Evolutionary conservation across 2,329 filamentous ascomycete genomes (phyloP), one percentile per base, ranked within the genome.

Genomic region (Colletotrichum chrysophilum): DNA sequence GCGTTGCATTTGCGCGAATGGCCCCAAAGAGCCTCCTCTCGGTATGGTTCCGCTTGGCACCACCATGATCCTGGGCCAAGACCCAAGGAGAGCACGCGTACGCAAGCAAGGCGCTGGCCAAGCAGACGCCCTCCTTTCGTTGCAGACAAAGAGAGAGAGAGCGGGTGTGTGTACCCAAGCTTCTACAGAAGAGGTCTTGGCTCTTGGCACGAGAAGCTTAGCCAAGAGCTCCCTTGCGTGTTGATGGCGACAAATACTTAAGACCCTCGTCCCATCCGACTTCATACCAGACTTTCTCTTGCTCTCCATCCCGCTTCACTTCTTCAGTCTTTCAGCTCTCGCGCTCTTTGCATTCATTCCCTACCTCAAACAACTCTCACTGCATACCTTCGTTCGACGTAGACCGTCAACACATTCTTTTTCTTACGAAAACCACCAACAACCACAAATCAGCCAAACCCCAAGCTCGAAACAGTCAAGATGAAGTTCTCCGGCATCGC

Each of bases 401-500:
- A 66, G 74, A 76, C 62, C 76, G 74, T 77, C 70, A 74, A 74
- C 74, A 68, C 70, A 38, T 55, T 75, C 64, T 12, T 56, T 73
- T 14, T 68, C n/a, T 28, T 14, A 64, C 43, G 30, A 38, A 74
- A 74, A 55, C 24, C 58, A 58, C 24, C 21, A 1, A 56, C 55
- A 1, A 56, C 55, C 43, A 64, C 38, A 61, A 68, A 69, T 64
- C 56, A 75, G 32, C 65, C 30, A 56, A 26, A 24, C 24, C 24
- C 48, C 34, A 70, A 32, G 71, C 21, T 56, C 56, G 14, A 62
- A 61, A 14, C 4, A 66, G 62, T 74, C 75, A 77, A 71, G 34
- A 84, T 84, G 82, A 84, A 83, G 81, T 83, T 82, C 80, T 73
- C 80, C 77, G 77, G 78, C 64, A 73, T 83, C 68, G 74, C 82